Conservation (phyloP, 129 eudicot genomes). For the Artemisia argyi region DNA sequence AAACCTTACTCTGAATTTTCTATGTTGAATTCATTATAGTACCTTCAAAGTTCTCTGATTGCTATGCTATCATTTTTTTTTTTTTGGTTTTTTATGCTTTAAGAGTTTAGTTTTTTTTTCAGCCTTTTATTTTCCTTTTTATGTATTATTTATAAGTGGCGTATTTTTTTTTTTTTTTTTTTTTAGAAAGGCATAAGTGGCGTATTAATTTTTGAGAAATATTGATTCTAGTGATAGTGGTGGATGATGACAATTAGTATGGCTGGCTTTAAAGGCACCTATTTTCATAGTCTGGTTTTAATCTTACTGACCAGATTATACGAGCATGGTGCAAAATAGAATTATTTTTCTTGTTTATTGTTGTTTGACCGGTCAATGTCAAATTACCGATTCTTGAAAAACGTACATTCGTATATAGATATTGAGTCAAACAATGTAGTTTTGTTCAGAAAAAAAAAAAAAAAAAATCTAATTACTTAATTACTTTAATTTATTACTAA, state of each 20-base stretch:
- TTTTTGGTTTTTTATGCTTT: too few relatives aligned
- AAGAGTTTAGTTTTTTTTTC: too few relatives aligned
- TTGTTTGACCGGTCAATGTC: constrained; percentile 31
- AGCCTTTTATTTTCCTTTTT: too few relatives aligned
- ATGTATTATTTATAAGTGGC: too few relatives aligned
- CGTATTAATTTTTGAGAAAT: neutral
- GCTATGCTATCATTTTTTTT: neutral
- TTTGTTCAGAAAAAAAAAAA: too few relatives aligned
- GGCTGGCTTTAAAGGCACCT: constrained; percentile 20
- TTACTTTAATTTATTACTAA: too few relatives aligned
- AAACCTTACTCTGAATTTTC: constrained; percentile 29
- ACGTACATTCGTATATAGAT: neutral
- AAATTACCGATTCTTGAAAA: constrained; percentile 24
- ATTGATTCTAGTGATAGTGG: neutral
- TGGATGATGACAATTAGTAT: too few relatives aligned
- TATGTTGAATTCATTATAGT: constrained; percentile 26
- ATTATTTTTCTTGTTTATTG: constrained; percentile 27
- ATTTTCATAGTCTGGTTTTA: constrained; percentile 36
- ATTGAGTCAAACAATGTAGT: too few relatives aligned
- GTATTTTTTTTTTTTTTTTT: too few relatives aligned
- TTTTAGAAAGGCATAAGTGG: too few relatives aligned
- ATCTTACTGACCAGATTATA: constrained; percentile 32
- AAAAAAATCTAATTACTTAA: too few relatives aligned
- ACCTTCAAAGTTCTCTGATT: constrained; percentile 76
- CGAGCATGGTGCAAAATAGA: constrained; percentile 42